Conservation (phyloP, 2,329 filamentous ascomycete species). For the Aureobasidium sp. region DNA sequence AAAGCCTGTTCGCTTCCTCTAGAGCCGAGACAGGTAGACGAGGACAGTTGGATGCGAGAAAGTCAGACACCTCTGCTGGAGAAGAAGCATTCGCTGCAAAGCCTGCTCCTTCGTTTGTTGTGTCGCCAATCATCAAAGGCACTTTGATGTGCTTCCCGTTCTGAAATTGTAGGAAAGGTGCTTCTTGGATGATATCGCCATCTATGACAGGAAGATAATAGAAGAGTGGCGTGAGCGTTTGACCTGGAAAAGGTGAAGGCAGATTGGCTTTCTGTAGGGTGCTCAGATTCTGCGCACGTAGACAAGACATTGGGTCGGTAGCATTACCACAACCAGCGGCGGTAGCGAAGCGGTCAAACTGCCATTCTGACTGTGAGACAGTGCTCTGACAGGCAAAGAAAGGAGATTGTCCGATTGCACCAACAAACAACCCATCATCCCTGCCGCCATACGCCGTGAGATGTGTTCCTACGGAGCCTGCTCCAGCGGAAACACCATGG, state of each 20-base stretch:
- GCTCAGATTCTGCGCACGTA: constrained; percentile 32
- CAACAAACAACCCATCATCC: constrained; percentile 38
- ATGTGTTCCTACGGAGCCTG: constrained; percentile 23
- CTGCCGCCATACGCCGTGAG: constrained; percentile 37
- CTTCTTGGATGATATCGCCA: constrained; percentile 36
- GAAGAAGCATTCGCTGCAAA: constrained; percentile 34
- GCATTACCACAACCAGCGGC: constrained; percentile 28
- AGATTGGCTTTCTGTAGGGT: constrained; percentile 34
- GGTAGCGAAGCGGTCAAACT: constrained; percentile 34
- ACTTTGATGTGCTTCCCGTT: constrained; percentile 34
- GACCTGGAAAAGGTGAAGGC: constrained; percentile 34
- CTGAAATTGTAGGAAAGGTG: constrained; percentile 33
- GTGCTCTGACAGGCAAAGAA: constrained; percentile 36
- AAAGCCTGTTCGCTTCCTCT: constrained; percentile 28
- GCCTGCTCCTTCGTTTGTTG: constrained; percentile 38
- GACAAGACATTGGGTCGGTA: constrained; percentile 31
- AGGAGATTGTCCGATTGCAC: constrained; percentile 19
- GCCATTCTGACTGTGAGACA: constrained; percentile 35
- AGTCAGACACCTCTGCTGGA: constrained; percentile 28
- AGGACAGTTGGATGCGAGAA: constrained; percentile 35
- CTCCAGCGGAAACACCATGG: constrained; percentile 37
- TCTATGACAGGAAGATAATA: constrained; percentile 40
- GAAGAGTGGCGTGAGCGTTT: constrained; percentile 29
- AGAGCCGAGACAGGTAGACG: constrained; percentile 26
- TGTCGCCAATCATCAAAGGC: constrained; percentile 39